Evolutionary conservation across 1,284 basidiomycete species (phyloP).

Genomic region (Heterobasidion irregulare): DNA sequence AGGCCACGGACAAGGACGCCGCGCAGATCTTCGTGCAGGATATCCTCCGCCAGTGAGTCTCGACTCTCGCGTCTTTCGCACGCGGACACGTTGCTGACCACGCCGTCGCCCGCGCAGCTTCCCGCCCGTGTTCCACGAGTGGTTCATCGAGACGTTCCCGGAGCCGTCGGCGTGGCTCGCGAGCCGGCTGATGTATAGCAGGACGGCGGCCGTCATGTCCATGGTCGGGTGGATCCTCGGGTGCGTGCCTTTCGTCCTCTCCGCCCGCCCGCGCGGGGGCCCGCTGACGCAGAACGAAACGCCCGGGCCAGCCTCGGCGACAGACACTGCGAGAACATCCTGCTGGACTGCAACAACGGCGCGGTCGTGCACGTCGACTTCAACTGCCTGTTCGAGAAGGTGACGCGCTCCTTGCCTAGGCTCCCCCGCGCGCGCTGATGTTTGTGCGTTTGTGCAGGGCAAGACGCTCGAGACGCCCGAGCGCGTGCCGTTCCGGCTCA

Average conservation of each 20-base stretch:
- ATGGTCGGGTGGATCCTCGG: conserved; percentile 98
- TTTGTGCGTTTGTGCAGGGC: conserved; percentile 39
- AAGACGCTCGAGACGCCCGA: conserved; percentile 88
- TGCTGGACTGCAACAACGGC: conserved; percentile 85
- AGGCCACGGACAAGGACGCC: conserved; percentile 38
- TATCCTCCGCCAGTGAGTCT: conserved; percentile 51
- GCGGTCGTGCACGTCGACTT: conserved; percentile 97
- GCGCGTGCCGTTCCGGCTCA: conserved; percentile 91
- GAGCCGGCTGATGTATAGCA: conserved; percentile 78
- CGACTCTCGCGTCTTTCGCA: background rate
- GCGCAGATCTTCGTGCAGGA: conserved; percentile 53
- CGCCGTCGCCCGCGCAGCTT: conserved; percentile 34
- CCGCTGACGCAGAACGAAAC: background rate
- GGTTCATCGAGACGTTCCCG: conserved; percentile 96
- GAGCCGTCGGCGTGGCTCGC: conserved; percentile 95
- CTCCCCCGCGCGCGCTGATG: background rate
- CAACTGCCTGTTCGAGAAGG: conserved; percentile 97
- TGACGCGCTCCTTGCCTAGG: conserved; percentile 17
- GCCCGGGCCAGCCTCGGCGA: conserved; percentile 77
- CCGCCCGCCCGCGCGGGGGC: background rate
- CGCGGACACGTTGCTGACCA: background rate
- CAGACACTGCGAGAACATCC: conserved; percentile 94
- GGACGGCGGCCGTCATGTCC: conserved; percentile 96
- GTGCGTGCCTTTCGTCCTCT: conserved; percentile 34
- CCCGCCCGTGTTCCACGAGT: conserved; percentile 90